Conservation (phyloP, 495 filamentous ascomycete species). For the Penicillium taxi region DNA sequence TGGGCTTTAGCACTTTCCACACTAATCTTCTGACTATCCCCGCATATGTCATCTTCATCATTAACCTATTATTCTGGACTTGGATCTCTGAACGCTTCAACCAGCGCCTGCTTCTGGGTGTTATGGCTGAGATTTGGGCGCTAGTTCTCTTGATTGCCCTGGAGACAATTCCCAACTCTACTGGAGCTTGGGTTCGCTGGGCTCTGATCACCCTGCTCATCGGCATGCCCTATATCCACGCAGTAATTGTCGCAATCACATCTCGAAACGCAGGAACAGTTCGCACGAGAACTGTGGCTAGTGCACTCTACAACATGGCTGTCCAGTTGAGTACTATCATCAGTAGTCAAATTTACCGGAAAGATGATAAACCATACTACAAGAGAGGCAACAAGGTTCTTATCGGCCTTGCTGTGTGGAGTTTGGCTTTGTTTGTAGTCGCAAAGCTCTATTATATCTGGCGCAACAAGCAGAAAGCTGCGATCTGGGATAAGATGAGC, state of each 20-base stretch:
- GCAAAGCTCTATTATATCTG: constrained; percentile 45
- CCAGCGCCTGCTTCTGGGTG: constrained; percentile 43
- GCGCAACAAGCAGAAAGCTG: constrained; percentile 41
- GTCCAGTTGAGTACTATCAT: constrained; percentile 55
- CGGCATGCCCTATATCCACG: constrained; percentile 51
- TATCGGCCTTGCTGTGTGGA: constrained; percentile 19
- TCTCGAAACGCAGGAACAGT: constrained; percentile 57
- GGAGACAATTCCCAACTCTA: constrained; percentile 25
- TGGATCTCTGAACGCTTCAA: constrained; percentile 44
- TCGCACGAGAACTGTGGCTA: constrained; percentile 52
- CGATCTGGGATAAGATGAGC: constrained; percentile 24
- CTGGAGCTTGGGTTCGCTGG: constrained; percentile 44
- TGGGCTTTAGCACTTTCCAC: constrained; percentile 10
- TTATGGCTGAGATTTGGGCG: constrained; percentile 46
- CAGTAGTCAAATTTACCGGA: constrained; percentile 49
- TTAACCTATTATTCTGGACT: constrained; percentile 35
- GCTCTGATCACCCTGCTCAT: constrained; percentile 43
- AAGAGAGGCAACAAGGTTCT: constrained; percentile 55
- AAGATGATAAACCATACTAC: constrained; percentile 55
- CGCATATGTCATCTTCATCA: constrained; percentile 37
- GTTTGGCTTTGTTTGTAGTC: background rate
- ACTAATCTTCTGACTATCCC: constrained; percentile 54
- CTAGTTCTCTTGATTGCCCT: constrained; percentile 46
- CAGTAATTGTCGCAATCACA: constrained; percentile 59
- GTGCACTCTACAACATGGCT: constrained; percentile 63